Percentiles rank a stretch among this genome's conserved stretches.
Evolutionary conservation across 345 rosid species (phyloP).

Genomic region (Camelina hispida): DNA sequence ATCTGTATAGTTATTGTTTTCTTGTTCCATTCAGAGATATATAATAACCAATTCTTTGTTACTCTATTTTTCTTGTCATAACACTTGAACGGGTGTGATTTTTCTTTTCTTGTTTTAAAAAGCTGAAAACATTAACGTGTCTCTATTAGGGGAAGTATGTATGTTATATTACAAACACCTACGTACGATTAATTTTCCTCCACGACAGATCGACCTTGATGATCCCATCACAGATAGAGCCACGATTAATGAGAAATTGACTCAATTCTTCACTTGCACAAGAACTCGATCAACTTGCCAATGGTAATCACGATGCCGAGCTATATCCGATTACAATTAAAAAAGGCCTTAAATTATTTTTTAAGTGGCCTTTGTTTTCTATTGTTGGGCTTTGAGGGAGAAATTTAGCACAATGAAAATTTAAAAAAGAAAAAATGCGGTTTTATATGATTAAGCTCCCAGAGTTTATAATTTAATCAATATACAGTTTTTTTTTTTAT

Average conservation of each 20-base stretch:
- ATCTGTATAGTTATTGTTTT: neutral
- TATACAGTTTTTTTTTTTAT: neutral
- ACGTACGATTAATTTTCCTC: neutral
- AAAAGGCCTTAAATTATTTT: too few species aligned
- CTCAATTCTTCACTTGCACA: too few species aligned
- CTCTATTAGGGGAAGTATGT: neutral
- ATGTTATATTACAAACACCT: neutral
- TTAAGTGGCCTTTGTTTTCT: neutral
- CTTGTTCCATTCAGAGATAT: neutral
- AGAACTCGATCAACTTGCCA: neutral
- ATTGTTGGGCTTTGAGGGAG: constrained; percentile 4
- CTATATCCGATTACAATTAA: neutral
- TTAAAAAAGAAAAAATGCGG: too few species aligned
- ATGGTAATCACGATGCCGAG: neutral
- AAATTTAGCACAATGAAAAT: neutral
- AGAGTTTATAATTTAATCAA: neutral
- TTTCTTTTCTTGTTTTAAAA: neutral
- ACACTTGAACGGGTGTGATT: neutral
- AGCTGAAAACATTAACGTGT: neutral
- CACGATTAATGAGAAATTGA: too few species aligned
- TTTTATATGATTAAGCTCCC: neutral
- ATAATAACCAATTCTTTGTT: neutral
- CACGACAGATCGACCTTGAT: neutral
- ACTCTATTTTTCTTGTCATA: neutral
- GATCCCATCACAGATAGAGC: neutral